phyloP scores from a whole-genome alignment of 2,329 filamentous ascomycete species.

The Ascochyta fabae region DNA sequence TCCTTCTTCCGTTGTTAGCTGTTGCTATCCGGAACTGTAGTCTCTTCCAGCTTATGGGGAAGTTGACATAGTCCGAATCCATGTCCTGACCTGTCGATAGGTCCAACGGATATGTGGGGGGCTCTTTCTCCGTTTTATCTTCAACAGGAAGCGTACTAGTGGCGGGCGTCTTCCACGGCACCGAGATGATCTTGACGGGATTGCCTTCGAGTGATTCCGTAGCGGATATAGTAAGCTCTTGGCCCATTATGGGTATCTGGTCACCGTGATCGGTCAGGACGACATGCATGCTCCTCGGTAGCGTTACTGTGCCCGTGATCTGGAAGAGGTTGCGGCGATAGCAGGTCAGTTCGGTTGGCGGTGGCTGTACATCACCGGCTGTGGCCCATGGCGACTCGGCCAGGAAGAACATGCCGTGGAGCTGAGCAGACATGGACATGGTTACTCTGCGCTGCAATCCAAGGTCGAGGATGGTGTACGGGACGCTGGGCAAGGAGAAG shows the following conservation, averaged over 20 bases:
- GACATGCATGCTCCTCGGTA: conserved; percentile 78
- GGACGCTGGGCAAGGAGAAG: conserved; percentile 56
- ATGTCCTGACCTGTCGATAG: conserved; percentile 69
- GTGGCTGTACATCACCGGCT: conserved; percentile 61
- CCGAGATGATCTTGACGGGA: conserved; percentile 89
- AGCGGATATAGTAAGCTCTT: conserved; percentile 88
- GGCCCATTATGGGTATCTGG: conserved; percentile 78
- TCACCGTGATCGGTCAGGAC: conserved; percentile 85
- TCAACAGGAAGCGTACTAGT: conserved; percentile 73
- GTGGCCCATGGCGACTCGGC: conserved; percentile 76
- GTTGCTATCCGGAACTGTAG: conserved; percentile 94
- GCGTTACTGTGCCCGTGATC: conserved; percentile 86
- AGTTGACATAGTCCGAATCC: conserved; percentile 85
- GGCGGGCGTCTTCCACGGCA: conserved; percentile 95
- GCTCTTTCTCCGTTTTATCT: conserved; percentile 81
- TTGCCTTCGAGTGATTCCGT: conserved; percentile 96
- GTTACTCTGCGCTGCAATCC: conserved; percentile 65
- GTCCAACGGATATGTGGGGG: conserved; percentile 78
- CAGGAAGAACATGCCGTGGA: conserved; percentile 89
- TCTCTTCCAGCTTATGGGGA: conserved; percentile 92
- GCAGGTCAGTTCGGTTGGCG: conserved; percentile 85
- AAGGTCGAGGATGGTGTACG: conserved; percentile 71
- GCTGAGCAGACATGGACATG: conserved; percentile 73
- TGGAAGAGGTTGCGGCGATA: conserved; percentile 96
- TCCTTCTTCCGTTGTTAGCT: conserved; percentile 91